Evolutionary conservation across 306 rosid genomes (phyloP), one percentile per base, ranked within the genome.

Genomic region (Betula pendula): DNA sequence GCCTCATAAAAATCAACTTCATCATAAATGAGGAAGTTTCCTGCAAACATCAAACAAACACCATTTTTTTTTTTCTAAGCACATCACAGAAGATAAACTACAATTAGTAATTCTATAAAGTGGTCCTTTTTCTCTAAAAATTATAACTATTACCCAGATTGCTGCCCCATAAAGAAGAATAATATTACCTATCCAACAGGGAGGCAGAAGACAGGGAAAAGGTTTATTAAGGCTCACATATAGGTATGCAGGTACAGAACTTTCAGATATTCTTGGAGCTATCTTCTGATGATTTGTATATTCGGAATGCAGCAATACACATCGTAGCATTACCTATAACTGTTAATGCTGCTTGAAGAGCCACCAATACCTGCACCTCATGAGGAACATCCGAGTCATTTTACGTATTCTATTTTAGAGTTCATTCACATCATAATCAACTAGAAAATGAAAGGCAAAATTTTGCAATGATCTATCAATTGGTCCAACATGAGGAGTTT

Each of bases 281-380:
- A 78, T 96, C 86, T 52, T 77, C 80, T 40, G 97, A 83, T 50
- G 97, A 79, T 87, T 89, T 89, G 91, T 87, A 91, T 72, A 96
- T 91, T 31, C 94, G 89, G 80, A 83, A 92, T 67, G 97, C 97
- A 81, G 98, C 99, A 49, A 87, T 70, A 76, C 98, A 92, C 98
- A 96, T 91, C 40, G 98, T 90, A 50, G 85, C 86, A 66, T 96
- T 92, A 74, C 99, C 99, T 75, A 89, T 65, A n/a, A 88, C 88
- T 48, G 99, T 96, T 55, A 96, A 83, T 42, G 93, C 95, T 16
- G 92, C 99, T 83, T 96, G 97, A 81, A 96, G 89, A 81, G 96
- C 97, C 82, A 96, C 99, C 91, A 96, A 76, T 63, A 91, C 97
- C 99, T 96, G 63, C 81, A 89, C 83, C 19, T 79, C 85, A 84